These are phyloP conservation scores for Alternaria tenuissima DNA, from an alignment of 2,329 filamentous ascomycete species.

Conservation along the genomic window DNA sequence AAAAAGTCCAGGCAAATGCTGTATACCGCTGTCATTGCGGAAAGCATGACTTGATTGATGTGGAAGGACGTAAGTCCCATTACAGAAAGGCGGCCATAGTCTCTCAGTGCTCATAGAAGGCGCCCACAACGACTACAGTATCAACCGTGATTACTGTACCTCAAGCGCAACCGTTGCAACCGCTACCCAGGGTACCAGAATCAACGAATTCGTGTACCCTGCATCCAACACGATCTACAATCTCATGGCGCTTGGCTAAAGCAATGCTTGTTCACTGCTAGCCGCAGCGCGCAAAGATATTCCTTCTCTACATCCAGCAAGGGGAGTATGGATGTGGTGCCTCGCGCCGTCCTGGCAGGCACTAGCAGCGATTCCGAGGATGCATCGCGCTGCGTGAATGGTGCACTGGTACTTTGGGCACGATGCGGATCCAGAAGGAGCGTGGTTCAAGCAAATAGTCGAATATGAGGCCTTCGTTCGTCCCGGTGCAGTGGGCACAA, in stretches of 20 bases:
- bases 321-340: neutral
- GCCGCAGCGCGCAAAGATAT: neutral
- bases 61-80: neutral
- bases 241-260: conserved; percentile 14
- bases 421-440: neutral
- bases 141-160: neutral
- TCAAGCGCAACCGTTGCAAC: neutral
- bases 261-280: conserved; percentile 8
- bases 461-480: conserved; percentile 16
- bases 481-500: conserved; percentile 12
- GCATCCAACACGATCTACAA: neutral
- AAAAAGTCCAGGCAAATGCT: neutral
- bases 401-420: conserved; percentile 5
- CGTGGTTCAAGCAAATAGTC: conserved; percentile 8
- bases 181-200: neutral
- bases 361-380: conserved; percentile 13
- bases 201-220: neutral
- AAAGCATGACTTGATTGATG: neutral
- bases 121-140: neutral
- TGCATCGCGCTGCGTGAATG: conserved; percentile 5
- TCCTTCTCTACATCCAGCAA: conserved; percentile 1
- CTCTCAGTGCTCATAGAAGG: neutral
- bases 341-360: neutral
- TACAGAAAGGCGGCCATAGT: neutral
- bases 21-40: neutral